Evolutionary conservation across 1,284 basidiomycete species (phyloP), one percentile per base, ranked within the genome.

Genomic region (Hortiboletus rubellus): DNA sequence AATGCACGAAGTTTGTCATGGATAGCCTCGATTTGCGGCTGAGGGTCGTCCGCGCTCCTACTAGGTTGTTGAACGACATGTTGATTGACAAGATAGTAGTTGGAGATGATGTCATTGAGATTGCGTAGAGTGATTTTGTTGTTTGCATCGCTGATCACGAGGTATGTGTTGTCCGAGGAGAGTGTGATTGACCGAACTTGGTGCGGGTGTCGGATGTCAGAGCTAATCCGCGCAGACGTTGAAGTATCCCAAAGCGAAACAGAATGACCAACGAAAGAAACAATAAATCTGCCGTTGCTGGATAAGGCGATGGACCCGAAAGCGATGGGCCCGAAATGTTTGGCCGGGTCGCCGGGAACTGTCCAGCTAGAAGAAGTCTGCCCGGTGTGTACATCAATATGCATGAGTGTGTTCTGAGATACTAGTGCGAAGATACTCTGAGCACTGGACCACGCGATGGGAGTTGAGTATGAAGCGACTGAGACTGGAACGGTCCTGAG

Each of bases 201-300:
- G 27, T 27, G 27, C 27, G 36, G 14, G 3, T 53, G 36, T 7
- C 3, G 14, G n/a, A 54, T 36, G 43, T 36, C 31, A 36, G 44
- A 34, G 8, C 37, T 18, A 15, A 55, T 40, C 31, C 14, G 42
- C 18, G 43, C 31, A 27, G 18, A 9, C 3, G 54, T 54, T 2
- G 44, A 34, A 17, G 52, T n/a, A 37, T 55, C 54, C 54, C 43
- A 55, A 27, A 55, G n/a, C 5, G 54, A 41, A 18, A 55, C 9
- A 12, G 8, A 34, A 7, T 18, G 10, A 17, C 54, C 54, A 8
- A 46, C 14, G 17, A 24, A 56, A 7, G 52, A 17, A 6, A 15
- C 45, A 3, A 56, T 33, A 10, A 54, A 56, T 42, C 15, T 46
- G 14, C 44, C 33, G 15, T 46, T 54, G n/a, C 7, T 17, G 10